A percentile compares a stretch with the other conserved stretches of the same genome.
phyloP scores from a whole-genome alignment of 768 basidiomycete genomes.

The Artomyces pyxidatus region DNA sequence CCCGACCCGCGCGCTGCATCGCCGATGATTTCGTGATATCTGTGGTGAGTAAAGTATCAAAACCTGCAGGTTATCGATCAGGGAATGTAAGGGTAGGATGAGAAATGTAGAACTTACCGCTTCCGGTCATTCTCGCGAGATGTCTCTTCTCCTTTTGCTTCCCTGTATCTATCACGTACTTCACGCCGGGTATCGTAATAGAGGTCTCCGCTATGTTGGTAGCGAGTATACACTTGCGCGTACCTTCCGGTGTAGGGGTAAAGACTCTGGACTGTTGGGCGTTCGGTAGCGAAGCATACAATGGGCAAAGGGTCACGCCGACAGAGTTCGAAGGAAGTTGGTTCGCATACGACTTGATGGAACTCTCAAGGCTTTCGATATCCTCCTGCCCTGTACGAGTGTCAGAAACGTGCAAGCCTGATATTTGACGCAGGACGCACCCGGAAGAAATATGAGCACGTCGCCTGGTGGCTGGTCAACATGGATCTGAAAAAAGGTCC shows the following conservation, averaged over 20 bases:
- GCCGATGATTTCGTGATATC: constrained; percentile 88
- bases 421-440: constrained; percentile 25
- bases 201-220: constrained; percentile 99
- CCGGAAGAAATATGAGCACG: constrained; percentile 90
- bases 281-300: constrained; percentile 83
- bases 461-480: constrained; percentile 73
- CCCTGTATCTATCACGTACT: constrained; percentile 93
- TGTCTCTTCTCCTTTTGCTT: constrained; percentile 94
- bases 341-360: constrained; percentile 60
- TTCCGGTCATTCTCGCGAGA: constrained; percentile 58
- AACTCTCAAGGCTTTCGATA: constrained; percentile 79
- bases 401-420: neutral
- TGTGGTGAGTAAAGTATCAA: constrained; percentile 78
- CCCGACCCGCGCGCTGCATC: constrained; percentile 90
- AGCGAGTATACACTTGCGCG: constrained; percentile 87
- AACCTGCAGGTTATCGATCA: constrained; percentile 40
- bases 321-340: constrained; percentile 43
- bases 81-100: neutral
- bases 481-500: constrained; percentile 94
- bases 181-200: constrained; percentile 93
- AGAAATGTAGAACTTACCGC: constrained; percentile 37
- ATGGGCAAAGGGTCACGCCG: constrained; percentile 67
- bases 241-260: constrained; percentile 48
- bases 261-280: constrained; percentile 77
- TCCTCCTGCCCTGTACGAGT: constrained; percentile 76